Percentiles rank a stretch among this genome's conserved stretches.
phyloP scores from a whole-genome alignment of 1,284 basidiomycete genomes.

The Ganoderma lingzhi region DNA sequence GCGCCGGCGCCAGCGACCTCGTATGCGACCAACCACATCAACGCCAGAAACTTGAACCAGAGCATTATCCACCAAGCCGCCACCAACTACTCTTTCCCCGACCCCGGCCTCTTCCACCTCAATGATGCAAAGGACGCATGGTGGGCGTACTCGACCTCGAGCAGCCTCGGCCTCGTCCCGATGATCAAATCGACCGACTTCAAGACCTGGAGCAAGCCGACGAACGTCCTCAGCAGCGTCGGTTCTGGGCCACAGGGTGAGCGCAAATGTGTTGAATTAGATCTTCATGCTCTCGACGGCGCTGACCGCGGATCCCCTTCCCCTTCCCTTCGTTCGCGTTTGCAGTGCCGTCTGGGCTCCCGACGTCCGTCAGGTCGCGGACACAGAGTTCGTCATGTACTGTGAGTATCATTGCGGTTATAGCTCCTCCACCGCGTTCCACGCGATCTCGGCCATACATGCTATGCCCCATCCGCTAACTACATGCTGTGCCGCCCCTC shows the following conservation, averaged over 20 bases:
- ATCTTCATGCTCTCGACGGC: neutral
- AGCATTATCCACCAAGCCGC: conserved; percentile 6
- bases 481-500: conserved; percentile 7
- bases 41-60: neutral
- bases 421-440: neutral
- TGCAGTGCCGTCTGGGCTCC: conserved; percentile 13
- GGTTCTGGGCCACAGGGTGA: conserved; percentile 6
- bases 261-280: neutral
- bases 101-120: neutral
- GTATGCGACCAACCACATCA: neutral
- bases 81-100: conserved; percentile 3
- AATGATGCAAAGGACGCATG: too few relatives aligned
- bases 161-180: conserved; percentile 9
- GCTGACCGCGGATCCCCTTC: neutral
- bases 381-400: conserved; percentile 18
- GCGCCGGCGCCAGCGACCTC: neutral
- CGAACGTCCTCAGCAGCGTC: neutral
- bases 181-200: conserved; percentile 16
- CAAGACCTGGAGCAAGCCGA: conserved; percentile 9
- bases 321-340: neutral
- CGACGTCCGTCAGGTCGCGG: conserved; percentile 12
- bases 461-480: conserved; percentile 7
- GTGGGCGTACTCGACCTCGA: conserved; percentile 15
- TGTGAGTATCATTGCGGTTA: neutral
- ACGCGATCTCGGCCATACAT: conserved; percentile 4